phyloP scores from a whole-genome alignment of 352 stramenopile species.

The Phytophthora hybrid region DNA sequence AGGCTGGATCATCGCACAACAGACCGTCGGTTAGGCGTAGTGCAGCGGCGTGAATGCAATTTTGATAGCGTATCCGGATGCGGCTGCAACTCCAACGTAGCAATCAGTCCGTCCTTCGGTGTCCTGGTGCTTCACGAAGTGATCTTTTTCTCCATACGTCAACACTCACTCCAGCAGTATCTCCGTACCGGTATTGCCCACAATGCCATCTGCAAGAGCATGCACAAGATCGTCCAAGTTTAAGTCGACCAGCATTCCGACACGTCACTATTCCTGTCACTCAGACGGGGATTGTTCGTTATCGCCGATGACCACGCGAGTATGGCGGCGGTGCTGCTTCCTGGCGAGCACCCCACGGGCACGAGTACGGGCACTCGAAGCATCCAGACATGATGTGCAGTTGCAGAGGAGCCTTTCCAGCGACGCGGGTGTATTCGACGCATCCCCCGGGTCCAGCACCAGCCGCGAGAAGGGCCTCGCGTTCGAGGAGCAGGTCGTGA shows the following conservation, averaged over 20 bases:
- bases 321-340: slow-evolving; percentile 12
- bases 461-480: slow-evolving; percentile 60
- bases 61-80: too few relatives aligned
- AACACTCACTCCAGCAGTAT: too few relatives aligned
- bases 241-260: background rate
- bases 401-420: slow-evolving; percentile 22
- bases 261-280: slow-evolving; percentile 12
- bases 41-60: too few relatives aligned
- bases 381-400: background rate
- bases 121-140: too few relatives aligned
- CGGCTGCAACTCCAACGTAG: too few relatives aligned
- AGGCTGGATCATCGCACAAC: too few relatives aligned
- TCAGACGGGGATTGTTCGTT: slow-evolving; percentile 7
- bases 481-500: slow-evolving; percentile 72
- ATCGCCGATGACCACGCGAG: background rate
- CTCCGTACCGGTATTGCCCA: too few relatives aligned
- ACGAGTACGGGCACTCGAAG: background rate
- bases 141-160: too few relatives aligned
- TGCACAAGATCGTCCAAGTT: background rate
- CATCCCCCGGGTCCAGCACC: background rate
- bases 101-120: too few relatives aligned
- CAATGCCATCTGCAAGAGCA: too few relatives aligned
- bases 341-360: background rate
- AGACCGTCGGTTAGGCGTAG: too few relatives aligned
- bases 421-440: background rate